Evolutionary conservation across 2,329 filamentous ascomycete species (phyloP), one percentile per base, ranked within the genome.

Genomic region (Calonectria pteridis): DNA sequence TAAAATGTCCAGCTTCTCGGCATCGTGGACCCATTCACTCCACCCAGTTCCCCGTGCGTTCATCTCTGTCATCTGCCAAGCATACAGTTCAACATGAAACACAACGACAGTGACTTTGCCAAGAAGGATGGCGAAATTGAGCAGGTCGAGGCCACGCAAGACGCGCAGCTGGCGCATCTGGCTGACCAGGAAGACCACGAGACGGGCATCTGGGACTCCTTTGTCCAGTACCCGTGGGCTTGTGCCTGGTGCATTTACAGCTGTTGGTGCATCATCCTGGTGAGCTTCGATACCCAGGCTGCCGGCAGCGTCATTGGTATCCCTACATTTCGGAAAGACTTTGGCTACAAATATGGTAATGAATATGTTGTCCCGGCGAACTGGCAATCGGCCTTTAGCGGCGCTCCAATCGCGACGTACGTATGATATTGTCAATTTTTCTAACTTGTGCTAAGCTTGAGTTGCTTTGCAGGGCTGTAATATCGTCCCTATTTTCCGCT

Each of bases 101-200:
- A 58, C 23, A 55, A 59, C 64, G 35, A 53, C 20, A 49, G 20
- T 16, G n/a, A 63, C 26, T 40, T 63, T 20, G 59, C 43, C 10
- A 43, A 69, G 2, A 66, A 67, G 33, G 64, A 66, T 29, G 29
- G 43, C 33, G 46, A 65, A 16, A 33, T 59, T 9, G 49, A 72
- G 31, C 69, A 72, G n/a, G 46, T 74, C 29, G 72, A 74, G 16
- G 72, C 58, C 51, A 55, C 69, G 13, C 58, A 58, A 6, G 73
- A 74, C 13, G 69, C 58, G 0, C 73, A 73, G n/a, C 46, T 73
- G 1, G 71, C 67, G 6, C 71, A 75, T 53, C 66, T 71, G 11
- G 28, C 73, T 23, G 71, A 75, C 49, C 71, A 75, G 20, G 73
- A 75, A n/a, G 71, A 75, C 40, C 71, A 73, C 18, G 73, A 75